phyloP scores from a whole-genome alignment of 305 asterid species.

The Rubia tinctorum region DNA sequence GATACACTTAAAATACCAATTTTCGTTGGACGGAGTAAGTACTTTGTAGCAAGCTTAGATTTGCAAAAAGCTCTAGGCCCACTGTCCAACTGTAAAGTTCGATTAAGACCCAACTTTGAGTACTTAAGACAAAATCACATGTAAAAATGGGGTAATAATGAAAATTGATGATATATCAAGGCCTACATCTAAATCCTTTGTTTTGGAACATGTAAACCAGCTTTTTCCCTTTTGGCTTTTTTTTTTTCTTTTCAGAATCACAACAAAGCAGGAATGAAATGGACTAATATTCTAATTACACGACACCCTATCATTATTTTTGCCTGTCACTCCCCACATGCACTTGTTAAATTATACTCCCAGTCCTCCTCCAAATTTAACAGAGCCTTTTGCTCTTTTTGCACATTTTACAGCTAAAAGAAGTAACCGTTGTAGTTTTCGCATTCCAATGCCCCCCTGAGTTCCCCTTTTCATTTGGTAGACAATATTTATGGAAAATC shows the following conservation, averaged over 20 bases:
- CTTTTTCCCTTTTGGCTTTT: conserved; percentile 4
- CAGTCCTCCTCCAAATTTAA: background rate
- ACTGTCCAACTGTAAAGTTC: background rate
- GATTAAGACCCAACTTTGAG: background rate
- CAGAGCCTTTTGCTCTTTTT: background rate
- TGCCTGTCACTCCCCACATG: conserved; percentile 22
- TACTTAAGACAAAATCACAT: background rate
- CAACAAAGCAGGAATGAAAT: background rate
- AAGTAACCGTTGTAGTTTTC: conserved; percentile 17
- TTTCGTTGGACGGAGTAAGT: too few relatives aligned
- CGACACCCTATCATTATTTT: conserved; percentile 12
- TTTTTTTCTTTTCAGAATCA: background rate
- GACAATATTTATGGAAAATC: too few relatives aligned
- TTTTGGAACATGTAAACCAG: background rate
- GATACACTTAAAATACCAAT: too few relatives aligned
- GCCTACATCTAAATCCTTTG: background rate
- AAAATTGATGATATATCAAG: background rate
- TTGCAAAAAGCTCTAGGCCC: background rate
- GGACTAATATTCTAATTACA: conserved; percentile 3
- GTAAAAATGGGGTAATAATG: background rate
- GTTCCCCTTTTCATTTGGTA: background rate
- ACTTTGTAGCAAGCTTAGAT: background rate
- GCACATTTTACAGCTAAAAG: conserved; percentile 15
- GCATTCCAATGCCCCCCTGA: background rate
- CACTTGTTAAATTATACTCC: background rate